Conservation (phyloP, 352 stramenopile genomes). For the Aphanomyces invadans region DNA sequence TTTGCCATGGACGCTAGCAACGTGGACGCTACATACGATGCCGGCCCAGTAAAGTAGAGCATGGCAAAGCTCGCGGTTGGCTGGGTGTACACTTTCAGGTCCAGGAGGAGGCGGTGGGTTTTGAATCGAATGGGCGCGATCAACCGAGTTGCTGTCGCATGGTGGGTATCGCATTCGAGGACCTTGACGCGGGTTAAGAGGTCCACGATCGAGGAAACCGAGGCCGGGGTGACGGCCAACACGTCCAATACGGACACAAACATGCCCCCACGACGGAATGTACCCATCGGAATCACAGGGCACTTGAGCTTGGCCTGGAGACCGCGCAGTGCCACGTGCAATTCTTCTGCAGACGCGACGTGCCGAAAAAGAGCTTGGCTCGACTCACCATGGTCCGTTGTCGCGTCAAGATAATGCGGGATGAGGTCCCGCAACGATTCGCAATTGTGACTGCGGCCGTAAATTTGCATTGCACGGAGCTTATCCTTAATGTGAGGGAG, state of each 20-base stretch:
- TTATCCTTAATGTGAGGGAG: neutral
- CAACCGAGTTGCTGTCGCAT: conserved; percentile 36
- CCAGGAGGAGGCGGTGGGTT: conserved; percentile 40
- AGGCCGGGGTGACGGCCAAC: conserved; percentile 36
- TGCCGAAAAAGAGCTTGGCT: conserved; percentile 8
- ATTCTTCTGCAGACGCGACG: conserved; percentile 27
- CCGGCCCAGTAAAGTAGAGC: conserved; percentile 67
- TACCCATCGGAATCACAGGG: conserved; percentile 60
- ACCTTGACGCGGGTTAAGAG: conserved; percentile 38
- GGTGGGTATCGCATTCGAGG: conserved; percentile 29
- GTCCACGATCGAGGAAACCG: conserved; percentile 26
- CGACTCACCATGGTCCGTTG: conserved; percentile 25
- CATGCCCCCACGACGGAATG: conserved; percentile 57
- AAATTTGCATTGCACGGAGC: neutral
- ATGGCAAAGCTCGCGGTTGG: conserved; percentile 61
- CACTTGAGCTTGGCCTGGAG: conserved; percentile 33
- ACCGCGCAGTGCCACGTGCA: conserved; percentile 44
- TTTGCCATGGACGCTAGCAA: neutral
- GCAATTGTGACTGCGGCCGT: conserved; percentile 38
- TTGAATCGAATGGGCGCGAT: conserved; percentile 61
- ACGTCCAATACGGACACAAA: conserved; percentile 68
- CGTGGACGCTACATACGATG: conserved; percentile 33
- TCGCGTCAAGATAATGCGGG: conserved; percentile 13
- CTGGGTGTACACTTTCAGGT: conserved; percentile 55
- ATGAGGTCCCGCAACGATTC: conserved; percentile 41